A percentile compares a stretch with the other conserved stretches of the same genome.
These are phyloP conservation scores for Tripterygium wilfordii DNA, from an alignment of 177 flowering plant genomes.

Conservation along the genomic window DNA sequence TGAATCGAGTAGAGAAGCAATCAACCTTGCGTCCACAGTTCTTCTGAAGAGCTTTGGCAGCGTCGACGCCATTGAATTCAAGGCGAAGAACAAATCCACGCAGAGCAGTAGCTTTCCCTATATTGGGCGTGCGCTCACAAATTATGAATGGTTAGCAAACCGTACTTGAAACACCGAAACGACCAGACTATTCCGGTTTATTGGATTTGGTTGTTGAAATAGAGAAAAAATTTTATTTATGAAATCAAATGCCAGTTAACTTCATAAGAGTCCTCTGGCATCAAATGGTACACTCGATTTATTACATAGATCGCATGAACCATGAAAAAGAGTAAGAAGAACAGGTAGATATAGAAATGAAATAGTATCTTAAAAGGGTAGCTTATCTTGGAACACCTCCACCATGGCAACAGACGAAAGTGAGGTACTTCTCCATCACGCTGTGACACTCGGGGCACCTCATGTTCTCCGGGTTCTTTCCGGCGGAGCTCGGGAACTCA, in stretches of 20 bases:
- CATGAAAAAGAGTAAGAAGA: too few species aligned
- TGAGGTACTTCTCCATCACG: constrained; percentile 25
- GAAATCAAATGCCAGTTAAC: constrained; percentile 6
- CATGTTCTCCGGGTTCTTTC: constrained; percentile 24
- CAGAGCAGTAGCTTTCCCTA: constrained; percentile 4
- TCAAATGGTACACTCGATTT: too few species aligned
- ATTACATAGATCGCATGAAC: too few species aligned
- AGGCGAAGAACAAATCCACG: not conserved
- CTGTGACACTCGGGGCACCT: constrained; percentile 39
- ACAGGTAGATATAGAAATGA: too few species aligned
- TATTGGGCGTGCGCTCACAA: constrained; percentile 4
- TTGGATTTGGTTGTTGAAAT: too few species aligned
- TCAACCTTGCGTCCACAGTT: constrained; percentile 4
- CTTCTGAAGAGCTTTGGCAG: constrained; percentile 16
- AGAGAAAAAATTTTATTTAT: too few species aligned
- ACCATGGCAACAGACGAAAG: constrained; percentile 45
- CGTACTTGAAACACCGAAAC: too few species aligned
- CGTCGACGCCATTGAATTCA: constrained; percentile 13
- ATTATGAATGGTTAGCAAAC: too few species aligned
- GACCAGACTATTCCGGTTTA: too few species aligned
- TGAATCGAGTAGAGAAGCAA: constrained; percentile 6
- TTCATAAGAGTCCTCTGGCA: too few species aligned
- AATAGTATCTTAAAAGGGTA: too few species aligned
- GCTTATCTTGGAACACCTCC: not conserved
- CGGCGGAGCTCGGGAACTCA: constrained; percentile 24